Percentiles rank a stretch among this genome's conserved stretches.
Evolutionary conservation across 108 stramenopile species (phyloP).

Genomic region (Skeletonema costatum): DNA sequence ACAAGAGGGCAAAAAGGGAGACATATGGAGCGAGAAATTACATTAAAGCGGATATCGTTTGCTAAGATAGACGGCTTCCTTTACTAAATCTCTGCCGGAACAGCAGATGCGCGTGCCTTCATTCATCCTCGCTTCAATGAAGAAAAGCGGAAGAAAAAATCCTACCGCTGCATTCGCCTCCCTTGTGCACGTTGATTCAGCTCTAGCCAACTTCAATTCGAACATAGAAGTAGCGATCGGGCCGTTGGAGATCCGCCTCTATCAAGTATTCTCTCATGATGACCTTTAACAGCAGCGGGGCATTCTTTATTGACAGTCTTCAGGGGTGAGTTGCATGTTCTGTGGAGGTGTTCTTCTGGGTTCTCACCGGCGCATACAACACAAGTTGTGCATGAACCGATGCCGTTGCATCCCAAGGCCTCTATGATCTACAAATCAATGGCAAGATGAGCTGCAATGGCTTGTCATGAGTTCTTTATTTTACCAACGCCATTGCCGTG

Average conservation of each 20-base stretch:
- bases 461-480: background rate
- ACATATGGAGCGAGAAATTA: no score
- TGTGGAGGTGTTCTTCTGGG: background rate
- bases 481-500: background rate
- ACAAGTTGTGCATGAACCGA: background rate
- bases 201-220: no score
- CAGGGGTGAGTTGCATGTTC: constrained; percentile 40
- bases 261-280: constrained; percentile 22
- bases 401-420: background rate
- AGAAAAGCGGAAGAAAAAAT: no score
- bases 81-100: no score
- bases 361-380: background rate
- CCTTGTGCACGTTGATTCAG: no score
- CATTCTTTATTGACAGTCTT: constrained; percentile 37
- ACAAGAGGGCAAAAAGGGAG: no score
- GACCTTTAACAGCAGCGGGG: constrained; percentile 19
- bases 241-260: background rate
- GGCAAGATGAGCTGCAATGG: background rate
- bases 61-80: no score
- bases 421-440: background rate
- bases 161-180: no score
- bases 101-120: no score
- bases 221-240: background rate
- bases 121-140: no score
- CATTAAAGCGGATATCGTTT: no score